Base-by-base conservation (phyloP, 106 monocot species). In the Chionographis japonica region DNA sequence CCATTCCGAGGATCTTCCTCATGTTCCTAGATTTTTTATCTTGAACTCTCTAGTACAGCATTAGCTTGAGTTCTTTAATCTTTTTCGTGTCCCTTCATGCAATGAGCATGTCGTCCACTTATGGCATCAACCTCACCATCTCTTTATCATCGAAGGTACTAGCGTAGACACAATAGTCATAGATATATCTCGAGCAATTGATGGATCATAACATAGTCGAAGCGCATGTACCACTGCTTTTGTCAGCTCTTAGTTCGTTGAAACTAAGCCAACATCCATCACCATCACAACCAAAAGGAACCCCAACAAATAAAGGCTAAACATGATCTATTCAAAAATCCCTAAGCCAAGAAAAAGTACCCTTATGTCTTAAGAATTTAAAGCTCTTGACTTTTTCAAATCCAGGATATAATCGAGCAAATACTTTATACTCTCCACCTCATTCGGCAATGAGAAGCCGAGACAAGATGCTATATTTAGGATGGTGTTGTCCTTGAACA, bases 191-290 rank as follows among this genome's bases (percentile, higher is more conserved):
- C 0, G 61, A 37, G 37, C 52, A 61, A 1, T 27, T 1, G 4
- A 6, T 16, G 42, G 37, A 74, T 9, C 65, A 66, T 57, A 10
- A 74, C 58, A 0, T 2, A 19, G 36, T 74, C 58, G 43, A 73
- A 74, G 1, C 51, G 11, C 38, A 46, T 74, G 10, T 74, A 58
- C 57, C 74, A 66, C n/a, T 65, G 43, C 14, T 39, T 39, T 2
- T 16, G 46, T 14, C 51, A 58, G 6, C 69, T 18, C 15, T 55
- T 63, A 15, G 69, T 11, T 9, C 54, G 15, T 65, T 70, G 64
- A 0, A 63, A 7, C 1, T 49, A 63, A 4, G 50, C 57, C 20
- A 49, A 50, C 2, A 76, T 20, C 4, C 2, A n/a, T 15, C 57
- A 77, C 27, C 27, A 27, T 27, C 27, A 27, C 27, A 27, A 27